These are phyloP conservation scores for Apiospora saccharicola DNA, from an alignment of 2,329 filamentous ascomycete genomes.

Conservation along the genomic window DNA sequence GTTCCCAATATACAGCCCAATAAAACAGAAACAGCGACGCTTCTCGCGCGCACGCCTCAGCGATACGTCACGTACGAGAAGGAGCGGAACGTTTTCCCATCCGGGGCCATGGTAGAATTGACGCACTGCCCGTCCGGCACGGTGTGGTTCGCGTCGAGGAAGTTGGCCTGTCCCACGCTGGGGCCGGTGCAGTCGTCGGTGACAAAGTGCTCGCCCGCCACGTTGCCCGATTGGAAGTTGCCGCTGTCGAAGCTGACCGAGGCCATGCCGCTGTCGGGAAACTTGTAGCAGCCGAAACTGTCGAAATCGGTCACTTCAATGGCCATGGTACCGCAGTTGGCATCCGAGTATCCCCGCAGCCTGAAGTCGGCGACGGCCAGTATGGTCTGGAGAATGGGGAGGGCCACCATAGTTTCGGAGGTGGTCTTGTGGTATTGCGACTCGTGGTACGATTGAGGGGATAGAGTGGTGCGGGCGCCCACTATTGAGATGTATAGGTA, in stretches of 20 bases:
- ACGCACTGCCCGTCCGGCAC: conserved; percentile 18
- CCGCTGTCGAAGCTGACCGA: conserved; percentile 20
- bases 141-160: conserved; percentile 15
- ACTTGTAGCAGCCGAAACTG: conserved; percentile 10
- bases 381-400: not conserved
- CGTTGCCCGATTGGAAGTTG: conserved; percentile 17
- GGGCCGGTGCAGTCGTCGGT: conserved; percentile 14
- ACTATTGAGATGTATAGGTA: not conserved
- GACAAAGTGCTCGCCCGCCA: not conserved
- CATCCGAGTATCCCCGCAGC: conserved; percentile 2
- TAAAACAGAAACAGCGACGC: not conserved
- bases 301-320: conserved; percentile 10
- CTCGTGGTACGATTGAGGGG: not conserved
- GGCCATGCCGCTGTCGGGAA: not conserved
- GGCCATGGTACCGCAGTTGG: not conserved
- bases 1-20: not conserved
- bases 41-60: not conserved
- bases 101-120: conserved; percentile 14
- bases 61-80: conserved; percentile 18
- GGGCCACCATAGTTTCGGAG: not conserved
- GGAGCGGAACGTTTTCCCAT: not conserved
- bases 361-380: conserved; percentile 9
- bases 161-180: conserved; percentile 21
- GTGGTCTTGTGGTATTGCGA: not conserved
- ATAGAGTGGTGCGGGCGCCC: not conserved